These are phyloP conservation scores for Candida ficus DNA, from an alignment of 805 yeast genomes.

Conservation along the genomic window DNA sequence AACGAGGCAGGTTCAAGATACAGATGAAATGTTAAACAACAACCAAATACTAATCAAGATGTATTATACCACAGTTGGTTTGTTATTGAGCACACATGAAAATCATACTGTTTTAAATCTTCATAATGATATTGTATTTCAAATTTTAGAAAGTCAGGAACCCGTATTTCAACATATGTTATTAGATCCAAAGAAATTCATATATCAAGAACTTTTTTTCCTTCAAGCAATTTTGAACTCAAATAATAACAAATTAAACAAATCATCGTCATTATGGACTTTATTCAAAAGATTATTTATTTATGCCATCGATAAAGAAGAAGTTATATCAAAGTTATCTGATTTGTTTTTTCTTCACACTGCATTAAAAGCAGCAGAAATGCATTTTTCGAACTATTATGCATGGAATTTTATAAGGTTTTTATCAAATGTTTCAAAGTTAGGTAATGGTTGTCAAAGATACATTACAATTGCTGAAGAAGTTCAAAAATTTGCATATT, in stretches of 20 bases:
- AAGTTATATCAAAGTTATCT: neutral
- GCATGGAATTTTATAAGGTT: conserved; percentile 35
- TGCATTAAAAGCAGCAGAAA: conserved; percentile 24
- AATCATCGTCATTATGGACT: conserved; percentile 35
- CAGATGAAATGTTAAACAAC: neutral
- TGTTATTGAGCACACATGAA: conserved; percentile 32
- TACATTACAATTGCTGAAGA: neutral
- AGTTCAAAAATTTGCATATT: conserved; percentile 23
- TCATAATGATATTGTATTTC: conserved; percentile 25
- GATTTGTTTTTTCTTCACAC: conserved; percentile 14
- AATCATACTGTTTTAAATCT: conserved; percentile 28
- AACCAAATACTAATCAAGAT: conserved; percentile 6
- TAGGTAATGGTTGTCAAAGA: neutral
- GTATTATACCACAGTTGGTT: conserved; percentile 28
- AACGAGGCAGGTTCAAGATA: conserved; percentile 1
- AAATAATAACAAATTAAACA: conserved; percentile 30
- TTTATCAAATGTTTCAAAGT: conserved; percentile 22
- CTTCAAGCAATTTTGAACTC: conserved; percentile 27
- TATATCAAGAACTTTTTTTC: conserved; percentile 15
- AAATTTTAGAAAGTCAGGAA: conserved; percentile 4
- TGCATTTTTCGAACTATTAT: conserved; percentile 34
- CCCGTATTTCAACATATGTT: neutral
- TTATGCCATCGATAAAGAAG: neutral
- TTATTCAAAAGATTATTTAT: conserved; percentile 27
- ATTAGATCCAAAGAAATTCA: conserved; percentile 10